Base-by-base conservation (phyloP, 1,284 basidiomycete genomes). In the Amylostereum areolatum region DNA sequence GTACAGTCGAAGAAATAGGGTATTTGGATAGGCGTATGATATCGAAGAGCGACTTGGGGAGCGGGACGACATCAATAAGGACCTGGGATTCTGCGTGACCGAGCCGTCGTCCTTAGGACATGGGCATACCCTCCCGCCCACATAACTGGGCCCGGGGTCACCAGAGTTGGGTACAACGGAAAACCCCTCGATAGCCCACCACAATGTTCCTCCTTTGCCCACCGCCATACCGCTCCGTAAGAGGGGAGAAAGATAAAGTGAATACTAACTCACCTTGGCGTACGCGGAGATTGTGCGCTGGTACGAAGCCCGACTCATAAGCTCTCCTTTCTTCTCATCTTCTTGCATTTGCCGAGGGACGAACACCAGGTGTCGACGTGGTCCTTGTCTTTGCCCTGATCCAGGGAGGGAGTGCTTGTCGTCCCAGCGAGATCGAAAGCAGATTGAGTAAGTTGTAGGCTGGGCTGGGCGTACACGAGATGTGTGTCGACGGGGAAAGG, bases 231-330 rank as follows among this genome's bases (percentile, higher is more conserved):
- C 18, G 18, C 18, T 18, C 18, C 18, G 18, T 18, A 52, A 52
- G 37, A 43, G 47, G 12, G n/a, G 45, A 40, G 44, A 48, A 29
- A 34, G 45, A 37, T 39, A 53, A 46, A 37, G 54, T 47, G 9
- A 18, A 50, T 11, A 68, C 73, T 53, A 45, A 86, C 89, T 89
- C 75, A 89, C 98, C 97, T 68, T 94, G 78, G 42, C 95, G 76
- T 33, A 94, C 91, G 30, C 96, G 78, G 73, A 98, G 97, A 64
- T 96, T 97, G 52, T 95, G 76, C 1, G 96, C 86, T 90, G 55
- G 98, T 95, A 82, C 98, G 98, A 74, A 98, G 98, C 51, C 96
- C 72, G 36, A 98, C 74, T 68, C 98, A 96, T 12, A 96, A 75
- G 71, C 98, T 98, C 71, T 98, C 95, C 71, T 97, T 98, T 64